Evolutionary conservation across 306 rosid genomes (phyloP), one percentile per base, ranked within the genome.

Genomic region (Trifolium dubium): DNA sequence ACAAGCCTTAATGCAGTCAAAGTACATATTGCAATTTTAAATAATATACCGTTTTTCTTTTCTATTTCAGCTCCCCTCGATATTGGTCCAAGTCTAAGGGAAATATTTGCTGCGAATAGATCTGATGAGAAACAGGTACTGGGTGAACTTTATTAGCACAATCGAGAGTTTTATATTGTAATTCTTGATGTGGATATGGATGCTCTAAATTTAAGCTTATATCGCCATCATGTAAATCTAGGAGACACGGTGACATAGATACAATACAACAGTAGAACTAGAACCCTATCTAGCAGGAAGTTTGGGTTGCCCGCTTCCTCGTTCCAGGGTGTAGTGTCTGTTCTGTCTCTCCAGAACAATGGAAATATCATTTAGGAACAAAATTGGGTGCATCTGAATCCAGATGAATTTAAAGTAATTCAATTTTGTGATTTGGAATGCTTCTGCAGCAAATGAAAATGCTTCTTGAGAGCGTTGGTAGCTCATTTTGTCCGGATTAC

Each of bases 61-160:
- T 81, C 58, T 73, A 13, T 82, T 82, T 79, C 89, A 94, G 97
- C 39, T 75, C 86, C 84, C 75, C 83, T 84, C 78, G 92, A 87
- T 87, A 23, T 0, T 23, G 98, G 96, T 75, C 91, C 90, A 67
- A 89, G 78, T 73, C 85, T 92, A 10, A 88, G 97, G 84, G 92
- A 94, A 77, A 88, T 94, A 60, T 94, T 96, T 76, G 89, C 92
- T 15, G 91, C 91, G 71, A 91, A 94, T 83, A 83, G 97, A 80
- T 82, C 89, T 4, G 85, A 92, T 83, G 98, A 94, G 86, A 89
- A 92, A 55, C 98, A 89, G 98, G 98, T 91, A 80, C 46, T 44
- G 50, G 60, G 44, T 72, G 53, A 73, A 63, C 30, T 74, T 1
- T 50, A 15, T 31, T 58, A 54, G 61, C 23, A 67, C 29, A 65